Evolutionary conservation across 495 filamentous ascomycete genomes (phyloP).

Genomic region (Penicillium macrosclerotiorum): DNA sequence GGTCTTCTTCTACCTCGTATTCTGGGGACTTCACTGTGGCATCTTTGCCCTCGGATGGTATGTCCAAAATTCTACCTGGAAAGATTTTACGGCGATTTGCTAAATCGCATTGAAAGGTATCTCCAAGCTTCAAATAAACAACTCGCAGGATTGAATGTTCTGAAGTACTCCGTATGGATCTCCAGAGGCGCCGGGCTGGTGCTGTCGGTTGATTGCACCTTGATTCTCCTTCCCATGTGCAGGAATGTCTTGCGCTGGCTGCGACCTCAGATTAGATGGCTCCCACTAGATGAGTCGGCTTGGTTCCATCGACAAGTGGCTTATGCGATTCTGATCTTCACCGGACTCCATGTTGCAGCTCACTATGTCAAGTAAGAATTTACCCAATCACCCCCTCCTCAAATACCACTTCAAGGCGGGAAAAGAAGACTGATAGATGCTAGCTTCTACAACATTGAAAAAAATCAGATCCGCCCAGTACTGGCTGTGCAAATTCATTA

Average conservation of each 20-base stretch:
- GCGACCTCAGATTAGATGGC: conserved; percentile 80
- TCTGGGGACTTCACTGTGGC: conserved; percentile 78
- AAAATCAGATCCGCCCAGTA: conserved; percentile 73
- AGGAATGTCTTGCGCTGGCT: conserved; percentile 80
- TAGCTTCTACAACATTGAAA: conserved; percentile 97
- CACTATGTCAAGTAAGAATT: conserved; percentile 99
- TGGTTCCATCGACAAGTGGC: conserved; percentile 98
- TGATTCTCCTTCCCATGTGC: conserved; percentile 95
- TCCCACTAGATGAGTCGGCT: conserved; percentile 90
- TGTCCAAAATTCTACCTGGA: too few relatives aligned
- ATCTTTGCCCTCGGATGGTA: conserved; percentile 91
- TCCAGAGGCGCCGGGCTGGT: conserved; percentile 88
- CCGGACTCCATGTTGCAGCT: conserved; percentile 67
- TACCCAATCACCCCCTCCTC: too few relatives aligned
- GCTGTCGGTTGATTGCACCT: conserved; percentile 75
- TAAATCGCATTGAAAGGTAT: too few relatives aligned
- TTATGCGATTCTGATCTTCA: conserved; percentile 82
- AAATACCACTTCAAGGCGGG: too few relatives aligned
- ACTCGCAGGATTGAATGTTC: conserved; percentile 73
- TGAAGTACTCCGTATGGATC: conserved; percentile 90
- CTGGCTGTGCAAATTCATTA: conserved; percentile 94
- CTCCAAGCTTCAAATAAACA: conserved; percentile 65
- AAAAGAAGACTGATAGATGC: too few relatives aligned
- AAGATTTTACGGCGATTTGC: too few relatives aligned
- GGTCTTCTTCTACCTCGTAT: conserved; percentile 77